Conservation (phyloP, 768 basidiomycete species). For the Sporobolomyces roseus region DNA sequence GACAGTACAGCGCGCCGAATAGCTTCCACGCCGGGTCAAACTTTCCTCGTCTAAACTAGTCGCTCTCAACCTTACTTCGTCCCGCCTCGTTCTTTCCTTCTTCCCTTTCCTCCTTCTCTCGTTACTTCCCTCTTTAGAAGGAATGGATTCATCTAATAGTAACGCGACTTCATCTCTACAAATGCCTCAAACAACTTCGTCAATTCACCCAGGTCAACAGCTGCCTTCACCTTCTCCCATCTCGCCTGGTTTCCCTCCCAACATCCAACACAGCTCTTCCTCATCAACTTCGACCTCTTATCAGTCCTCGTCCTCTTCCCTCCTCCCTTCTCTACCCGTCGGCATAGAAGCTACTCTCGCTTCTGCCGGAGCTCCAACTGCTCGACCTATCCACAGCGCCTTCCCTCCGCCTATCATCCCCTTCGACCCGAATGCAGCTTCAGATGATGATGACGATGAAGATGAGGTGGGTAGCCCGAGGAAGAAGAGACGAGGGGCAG, state of each 20-base stretch:
- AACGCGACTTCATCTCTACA: neutral
- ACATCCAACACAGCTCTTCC: slow-evolving; percentile 8
- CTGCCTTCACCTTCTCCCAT: slow-evolving; percentile 4
- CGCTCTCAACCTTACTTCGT: too few species aligned
- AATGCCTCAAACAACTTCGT: too few species aligned
- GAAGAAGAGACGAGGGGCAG: slow-evolving; percentile 25
- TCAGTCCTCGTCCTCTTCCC: slow-evolving; percentile 6
- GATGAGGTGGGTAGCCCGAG: slow-evolving; percentile 59
- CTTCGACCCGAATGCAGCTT: slow-evolving; percentile 33
- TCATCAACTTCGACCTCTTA: slow-evolving; percentile 8
- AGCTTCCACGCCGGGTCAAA: too few species aligned
- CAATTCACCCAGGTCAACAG: neutral
- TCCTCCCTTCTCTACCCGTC: slow-evolving; percentile 9
- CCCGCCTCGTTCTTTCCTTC: too few species aligned
- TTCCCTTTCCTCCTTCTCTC: too few species aligned
- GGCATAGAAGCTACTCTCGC: neutral
- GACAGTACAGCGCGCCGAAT: too few species aligned
- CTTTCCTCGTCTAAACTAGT: too few species aligned
- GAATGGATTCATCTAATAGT: neutral
- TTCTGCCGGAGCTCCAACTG: neutral
- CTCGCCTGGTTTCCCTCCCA: slow-evolving; percentile 13
- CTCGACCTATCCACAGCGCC: slow-evolving; percentile 15
- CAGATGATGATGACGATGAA: slow-evolving; percentile 56
- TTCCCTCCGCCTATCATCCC: slow-evolving; percentile 23
- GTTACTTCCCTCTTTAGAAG: too few species aligned